A percentile compares a stretch with the other conserved stretches of the same genome.
These are phyloP conservation scores for Backusella circina DNA, from an alignment of 192 early-diverging fungal species.

Conservation along the genomic window DNA sequence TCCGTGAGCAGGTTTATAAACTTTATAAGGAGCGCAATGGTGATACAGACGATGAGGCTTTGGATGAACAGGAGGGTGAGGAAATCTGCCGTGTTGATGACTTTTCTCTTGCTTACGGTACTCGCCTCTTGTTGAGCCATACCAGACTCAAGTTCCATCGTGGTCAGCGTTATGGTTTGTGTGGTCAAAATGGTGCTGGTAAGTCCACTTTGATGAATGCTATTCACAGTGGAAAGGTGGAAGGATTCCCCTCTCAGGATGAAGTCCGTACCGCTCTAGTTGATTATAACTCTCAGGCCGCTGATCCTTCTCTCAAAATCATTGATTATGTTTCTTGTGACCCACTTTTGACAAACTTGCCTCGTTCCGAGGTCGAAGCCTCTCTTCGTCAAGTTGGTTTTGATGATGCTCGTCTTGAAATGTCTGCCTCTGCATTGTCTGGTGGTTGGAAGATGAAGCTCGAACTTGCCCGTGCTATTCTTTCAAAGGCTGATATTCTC, in stretches of 20 bases:
- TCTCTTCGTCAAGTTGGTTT: constrained; percentile 63
- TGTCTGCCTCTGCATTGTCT: constrained; percentile 61
- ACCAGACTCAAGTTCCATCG: constrained; percentile 57
- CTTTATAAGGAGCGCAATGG: constrained; percentile 30
- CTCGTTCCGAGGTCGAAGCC: constrained; percentile 36
- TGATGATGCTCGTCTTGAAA: constrained; percentile 50
- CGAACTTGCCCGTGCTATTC: constrained; percentile 76
- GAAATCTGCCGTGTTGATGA: constrained; percentile 58
- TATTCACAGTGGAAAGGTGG: constrained; percentile 72
- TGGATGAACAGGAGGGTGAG: constrained; percentile 47
- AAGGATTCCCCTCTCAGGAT: constrained; percentile 74
- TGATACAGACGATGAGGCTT: constrained; percentile 36
- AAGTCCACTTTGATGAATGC: constrained; percentile 81
- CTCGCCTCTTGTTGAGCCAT: constrained; percentile 71
- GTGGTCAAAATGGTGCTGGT: constrained; percentile 79
- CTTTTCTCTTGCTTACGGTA: constrained; percentile 79
- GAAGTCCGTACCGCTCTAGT: constrained; percentile 73
- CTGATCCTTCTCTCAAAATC: constrained; percentile 57
- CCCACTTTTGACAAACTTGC: constrained; percentile 41
- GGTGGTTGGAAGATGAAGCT: constrained; percentile 92
- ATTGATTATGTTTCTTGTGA: constrained; percentile 60
- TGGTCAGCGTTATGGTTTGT: constrained; percentile 77
- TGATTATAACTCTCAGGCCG: constrained; percentile 67
- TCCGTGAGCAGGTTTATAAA: constrained; percentile 32
- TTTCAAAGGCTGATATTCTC: constrained; percentile 82